Base-by-base conservation (phyloP, 768 basidiomycete genomes). In the Phanerodontia chrysosporium region DNA sequence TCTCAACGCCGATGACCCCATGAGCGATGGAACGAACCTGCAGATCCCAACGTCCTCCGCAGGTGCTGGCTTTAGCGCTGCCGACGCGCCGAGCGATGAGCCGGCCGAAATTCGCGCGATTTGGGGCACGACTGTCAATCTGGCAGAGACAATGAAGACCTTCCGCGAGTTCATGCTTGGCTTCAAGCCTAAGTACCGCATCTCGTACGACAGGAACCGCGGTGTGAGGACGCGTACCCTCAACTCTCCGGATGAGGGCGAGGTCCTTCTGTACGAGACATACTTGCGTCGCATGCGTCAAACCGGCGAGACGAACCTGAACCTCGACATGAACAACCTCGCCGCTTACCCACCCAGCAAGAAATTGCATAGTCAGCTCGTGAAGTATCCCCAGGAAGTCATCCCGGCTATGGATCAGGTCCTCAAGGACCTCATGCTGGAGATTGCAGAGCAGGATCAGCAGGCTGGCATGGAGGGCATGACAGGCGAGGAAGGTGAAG, bases 401-500 rank as follows among this genome's bases (percentile, higher is more conserved):
- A 82, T 99, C 49, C 96, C 97, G 1, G 92, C 92, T 24, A 95
- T 98, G 90, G 97, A 99, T 78, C 92, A 96, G 66, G 88, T 94
- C 0, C 75, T 98, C 65, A 95, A 95, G 73, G 96, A 98, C 68
- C 76, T 90, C 51, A 91, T 98, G 90, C 74, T 98, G 54, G 91
- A 93, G 65, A 69, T 90, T 45, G 92, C 91, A 0, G 92, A 95
- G 51, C 77, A 84, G 64, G 94, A 97, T 64, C 87, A 87, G 67
- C 78, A 81, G 59, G 81, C 79, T 8, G 87, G 84, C 3, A 70
- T 79, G 66, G 86, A 87, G 24, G 90, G 84, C n/a, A 91, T 93
- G 90, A 70, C 76, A 27, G 92, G 87, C 1, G 79, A 76, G 30
- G 80, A 86, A 51, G 90, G 89, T 0, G 89, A 94, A 52, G 90